Evolutionary conservation across 495 filamentous ascomycete species (phyloP), one percentile per base, ranked within the genome.

Genomic region (Eremomyces bilateralis): DNA sequence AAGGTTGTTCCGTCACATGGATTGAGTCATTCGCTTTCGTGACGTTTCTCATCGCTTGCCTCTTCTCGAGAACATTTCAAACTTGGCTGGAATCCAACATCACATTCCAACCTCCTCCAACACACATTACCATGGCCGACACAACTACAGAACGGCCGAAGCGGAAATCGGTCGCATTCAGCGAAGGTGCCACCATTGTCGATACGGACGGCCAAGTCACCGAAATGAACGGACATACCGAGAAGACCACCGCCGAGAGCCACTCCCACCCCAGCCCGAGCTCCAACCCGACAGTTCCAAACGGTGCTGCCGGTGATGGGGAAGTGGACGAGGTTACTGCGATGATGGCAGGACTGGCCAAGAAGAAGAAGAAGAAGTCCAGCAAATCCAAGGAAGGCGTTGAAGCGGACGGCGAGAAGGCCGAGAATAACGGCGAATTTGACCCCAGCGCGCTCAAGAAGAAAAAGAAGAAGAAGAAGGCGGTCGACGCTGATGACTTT

Each of bases 391-490:
- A 76, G 31, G 70, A 64, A 42, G 73, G 17, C 63, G n/a, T 53
- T 31, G 61, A 52, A 11, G 67, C 59, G 15, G 65, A 58, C 25
- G 70, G 60, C 21, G 73, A 67, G 18, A 53, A 60, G 5, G 61
- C 69, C 42, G 70, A 61, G 15, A 74, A 60, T 25, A 64, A 79
- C 39, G 67, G 58, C 44, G 70, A 75, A 35, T 63, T 85, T 46
- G 79, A 90, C 58, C 67, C 78, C 20, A 66, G 69, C 36, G 62
- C 64, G 18, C 61, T 90, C 60, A 91, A 91, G 62, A 93, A 92
- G 54, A 92, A 82, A 57, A 85, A 91, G 66, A 91, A 93, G 72
- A 85, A 80, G 70, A 85, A 85, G 71, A 69, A 69, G 52, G 44
- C 71, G 31, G 70, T 65, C 36, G 65, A 74, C 15, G 67, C 73